These are phyloP conservation scores for Pythium oligandrum DNA, from an alignment of 352 stramenopile species.

Conservation along the genomic window DNA sequence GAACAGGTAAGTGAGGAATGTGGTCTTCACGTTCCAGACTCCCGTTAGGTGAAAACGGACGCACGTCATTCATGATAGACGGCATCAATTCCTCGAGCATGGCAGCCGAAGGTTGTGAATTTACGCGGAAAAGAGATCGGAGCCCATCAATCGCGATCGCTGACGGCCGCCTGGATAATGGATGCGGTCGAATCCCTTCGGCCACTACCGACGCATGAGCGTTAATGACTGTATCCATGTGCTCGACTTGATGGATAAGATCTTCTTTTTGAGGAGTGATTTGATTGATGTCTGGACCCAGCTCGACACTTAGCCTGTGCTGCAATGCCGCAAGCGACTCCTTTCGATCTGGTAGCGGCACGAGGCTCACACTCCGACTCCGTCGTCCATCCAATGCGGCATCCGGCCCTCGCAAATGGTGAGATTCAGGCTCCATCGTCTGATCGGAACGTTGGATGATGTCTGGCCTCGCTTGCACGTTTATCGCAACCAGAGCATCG, in stretches of 20 bases:
- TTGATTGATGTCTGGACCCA: not conserved
- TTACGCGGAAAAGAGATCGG: conserved; percentile 11
- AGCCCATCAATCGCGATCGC: conserved; percentile 8
- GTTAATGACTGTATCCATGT: conserved; percentile 39
- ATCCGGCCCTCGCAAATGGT: too few relatives aligned
- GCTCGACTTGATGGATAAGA: conserved; percentile 33
- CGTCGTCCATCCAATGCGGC: too few relatives aligned
- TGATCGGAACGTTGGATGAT: too few relatives aligned
- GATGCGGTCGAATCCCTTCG: conserved; percentile 10
- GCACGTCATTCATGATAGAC: not conserved
- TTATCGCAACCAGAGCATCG: not conserved
- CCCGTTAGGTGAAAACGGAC: conserved; percentile 2
- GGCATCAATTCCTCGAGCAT: conserved; percentile 9
- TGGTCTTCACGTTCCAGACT: too few relatives aligned
- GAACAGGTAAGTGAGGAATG: too few relatives aligned
- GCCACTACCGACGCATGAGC: conserved; percentile 21
- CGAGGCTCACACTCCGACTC: too few relatives aligned
- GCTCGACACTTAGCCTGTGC: too few relatives aligned
- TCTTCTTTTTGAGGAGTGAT: conserved; percentile 13
- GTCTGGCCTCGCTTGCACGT: too few relatives aligned
- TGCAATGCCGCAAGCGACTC: too few relatives aligned
- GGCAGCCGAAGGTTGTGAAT: not conserved
- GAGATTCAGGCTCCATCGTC: too few relatives aligned
- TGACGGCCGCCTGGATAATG: conserved; percentile 3
- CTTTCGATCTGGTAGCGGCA: too few relatives aligned